These are phyloP conservation scores for Quercus phellos DNA, from an alignment of 331 rosid genomes.

Conservation along the genomic window DNA sequence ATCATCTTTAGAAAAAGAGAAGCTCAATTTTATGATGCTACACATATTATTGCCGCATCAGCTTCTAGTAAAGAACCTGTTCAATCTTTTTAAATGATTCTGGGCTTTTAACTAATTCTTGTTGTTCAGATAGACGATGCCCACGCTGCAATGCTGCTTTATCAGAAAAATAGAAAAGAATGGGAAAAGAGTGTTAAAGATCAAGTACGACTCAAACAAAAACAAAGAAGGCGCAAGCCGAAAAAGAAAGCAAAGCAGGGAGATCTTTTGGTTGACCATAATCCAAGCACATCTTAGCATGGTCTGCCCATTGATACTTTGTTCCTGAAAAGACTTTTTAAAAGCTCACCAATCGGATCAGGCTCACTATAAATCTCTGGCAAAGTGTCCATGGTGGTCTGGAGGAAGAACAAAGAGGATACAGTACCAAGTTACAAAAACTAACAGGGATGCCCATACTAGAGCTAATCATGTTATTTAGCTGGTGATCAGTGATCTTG, in stretches of 20 bases:
- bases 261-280: constrained; percentile 19
- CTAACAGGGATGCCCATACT: background rate
- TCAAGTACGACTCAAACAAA: constrained; percentile 47
- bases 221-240: constrained; percentile 64
- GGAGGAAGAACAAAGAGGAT: background rate
- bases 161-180: constrained; percentile 60
- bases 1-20: background rate
- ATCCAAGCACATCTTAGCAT: constrained; percentile 21
- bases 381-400: background rate
- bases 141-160: constrained; percentile 89
- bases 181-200: constrained; percentile 78
- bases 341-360: background rate
- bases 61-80: background rate
- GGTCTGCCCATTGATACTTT: background rate
- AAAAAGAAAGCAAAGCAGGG: constrained; percentile 52
- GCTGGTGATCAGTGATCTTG: background rate
- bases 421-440: background rate
- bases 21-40: background rate
- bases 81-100: background rate
- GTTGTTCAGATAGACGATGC: constrained; percentile 74
- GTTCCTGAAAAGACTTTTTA: background rate
- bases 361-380: background rate
- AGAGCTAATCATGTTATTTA: background rate
- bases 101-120: background rate
- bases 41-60: background rate